Conservation (phyloP, 768 basidiomycete genomes). For the Hygrocybe punicea region DNA sequence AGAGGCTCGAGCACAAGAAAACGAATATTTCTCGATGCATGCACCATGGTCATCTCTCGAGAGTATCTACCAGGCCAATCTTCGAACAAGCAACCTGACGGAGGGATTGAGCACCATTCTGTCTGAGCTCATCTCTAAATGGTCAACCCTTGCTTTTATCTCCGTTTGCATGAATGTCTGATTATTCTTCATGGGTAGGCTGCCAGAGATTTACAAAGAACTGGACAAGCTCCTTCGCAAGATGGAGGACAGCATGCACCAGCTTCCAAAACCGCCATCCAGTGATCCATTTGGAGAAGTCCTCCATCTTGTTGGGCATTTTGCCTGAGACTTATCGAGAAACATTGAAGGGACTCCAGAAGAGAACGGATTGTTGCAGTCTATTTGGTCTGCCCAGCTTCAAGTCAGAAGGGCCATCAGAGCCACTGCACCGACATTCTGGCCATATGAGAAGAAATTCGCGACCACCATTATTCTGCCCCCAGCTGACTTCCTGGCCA, state of each 20-base stretch:
- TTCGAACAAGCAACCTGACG: constrained; percentile 57
- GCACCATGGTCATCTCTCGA: constrained; percentile 57
- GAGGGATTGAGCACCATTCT: constrained; percentile 57
- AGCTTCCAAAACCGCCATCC: constrained; percentile 52
- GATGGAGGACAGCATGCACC: constrained; percentile 32
- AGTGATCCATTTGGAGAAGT: constrained; percentile 58
- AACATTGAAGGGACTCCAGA: constrained; percentile 55
- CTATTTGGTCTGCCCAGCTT: constrained; percentile 48
- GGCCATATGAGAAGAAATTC: constrained; percentile 40
- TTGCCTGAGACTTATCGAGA: constrained; percentile 42
- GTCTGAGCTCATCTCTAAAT: constrained; percentile 58
- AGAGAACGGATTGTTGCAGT: constrained; percentile 52
- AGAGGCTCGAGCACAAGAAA: constrained; percentile 55
- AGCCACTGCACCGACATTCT: constrained; percentile 55
- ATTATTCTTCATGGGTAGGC: constrained; percentile 33
- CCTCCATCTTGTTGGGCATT: constrained; percentile 43
- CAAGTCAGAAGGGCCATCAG: constrained; percentile 48
- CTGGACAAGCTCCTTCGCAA: constrained; percentile 43
- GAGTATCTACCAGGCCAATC: constrained; percentile 44
- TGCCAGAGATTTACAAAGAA: constrained; percentile 62
- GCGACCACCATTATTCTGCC: constrained; percentile 13
- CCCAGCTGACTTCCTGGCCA: constrained; percentile 33
- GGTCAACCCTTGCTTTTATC: constrained; percentile 39
- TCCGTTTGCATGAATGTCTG: not conserved
- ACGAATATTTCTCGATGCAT: constrained; percentile 51